These are phyloP conservation scores for Aspergillus viridinutans DNA, from an alignment of 2,329 filamentous ascomycete species.

Conservation along the genomic window DNA sequence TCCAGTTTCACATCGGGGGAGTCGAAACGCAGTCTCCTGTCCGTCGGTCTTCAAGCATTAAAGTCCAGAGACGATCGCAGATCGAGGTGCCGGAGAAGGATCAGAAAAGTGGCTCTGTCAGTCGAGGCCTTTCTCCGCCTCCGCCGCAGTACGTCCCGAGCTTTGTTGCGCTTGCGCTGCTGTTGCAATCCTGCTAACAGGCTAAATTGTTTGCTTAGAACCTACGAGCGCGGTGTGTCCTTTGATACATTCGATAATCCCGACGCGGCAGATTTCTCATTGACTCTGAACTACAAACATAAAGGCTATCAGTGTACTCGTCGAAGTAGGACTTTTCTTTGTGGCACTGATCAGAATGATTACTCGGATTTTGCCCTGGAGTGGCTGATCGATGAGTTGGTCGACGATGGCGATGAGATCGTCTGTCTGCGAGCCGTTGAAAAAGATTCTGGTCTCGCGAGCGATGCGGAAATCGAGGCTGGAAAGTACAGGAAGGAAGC, in stretches of 20 bases:
- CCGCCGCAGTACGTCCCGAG: slow-evolving; percentile 36
- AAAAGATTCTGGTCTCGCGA: slow-evolving; percentile 68
- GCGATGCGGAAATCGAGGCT: slow-evolving; percentile 57
- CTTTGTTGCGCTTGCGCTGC: slow-evolving; percentile 1
- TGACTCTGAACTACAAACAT: slow-evolving; percentile 82
- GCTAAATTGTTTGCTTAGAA: slow-evolving; percentile 35
- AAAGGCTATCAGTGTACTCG: slow-evolving; percentile 77
- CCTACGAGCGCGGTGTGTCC: slow-evolving; percentile 65
- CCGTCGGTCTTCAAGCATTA: slow-evolving; percentile 24
- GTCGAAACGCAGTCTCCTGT: slow-evolving; percentile 24
- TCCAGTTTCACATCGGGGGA: slow-evolving; percentile 35
- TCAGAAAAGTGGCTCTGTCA: slow-evolving; percentile 12
- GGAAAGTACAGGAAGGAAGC: slow-evolving; percentile 74
- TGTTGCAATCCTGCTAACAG: slow-evolving; percentile 1
- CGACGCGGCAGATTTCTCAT: slow-evolving; percentile 65
- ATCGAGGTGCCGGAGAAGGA: slow-evolving; percentile 23
- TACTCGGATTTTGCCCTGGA: slow-evolving; percentile 91
- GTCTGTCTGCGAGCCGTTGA: slow-evolving; percentile 86
- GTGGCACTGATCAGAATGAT: slow-evolving; percentile 83
- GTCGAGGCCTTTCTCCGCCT: slow-evolving; percentile 36
- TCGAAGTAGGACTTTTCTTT: slow-evolving; percentile 81
- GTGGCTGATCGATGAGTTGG: slow-evolving; percentile 86
- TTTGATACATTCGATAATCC: slow-evolving; percentile 69
- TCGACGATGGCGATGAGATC: slow-evolving; percentile 90
- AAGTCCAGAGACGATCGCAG: slow-evolving; percentile 23